A percentile compares a stretch with the other conserved stretches of the same genome.
Conservation (phyloP, 129 eudicot species). For the Escallonia herrerae region DNA sequence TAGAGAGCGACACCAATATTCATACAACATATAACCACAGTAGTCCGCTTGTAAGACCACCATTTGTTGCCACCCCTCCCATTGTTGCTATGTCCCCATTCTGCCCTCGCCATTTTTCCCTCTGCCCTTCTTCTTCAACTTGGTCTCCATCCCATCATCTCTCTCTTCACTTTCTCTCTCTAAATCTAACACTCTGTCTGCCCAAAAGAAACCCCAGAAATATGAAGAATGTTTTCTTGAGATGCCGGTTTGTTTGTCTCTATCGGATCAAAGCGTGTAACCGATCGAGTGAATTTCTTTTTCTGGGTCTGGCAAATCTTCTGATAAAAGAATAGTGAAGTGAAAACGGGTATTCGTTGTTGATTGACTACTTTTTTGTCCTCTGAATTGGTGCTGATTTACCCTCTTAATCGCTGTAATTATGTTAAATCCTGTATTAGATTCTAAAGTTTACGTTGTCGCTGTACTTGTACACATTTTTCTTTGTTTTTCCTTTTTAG, state of each 20-base stretch:
- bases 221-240: background rate
- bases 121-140: slow-evolving; percentile 23
- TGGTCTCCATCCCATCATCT: slow-evolving; percentile 50
- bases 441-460: too few species aligned
- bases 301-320: background rate
- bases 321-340: background rate
- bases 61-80: slow-evolving; percentile 36
- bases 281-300: background rate
- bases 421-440: too few species aligned
- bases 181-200: slow-evolving; percentile 8
- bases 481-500: too few species aligned
- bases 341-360: background rate
- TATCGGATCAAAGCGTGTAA: slow-evolving; percentile 5
- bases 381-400: background rate
- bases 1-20: slow-evolving; percentile 76
- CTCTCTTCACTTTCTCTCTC: slow-evolving; percentile 9
- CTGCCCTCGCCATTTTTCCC: slow-evolving; percentile 59
- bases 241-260: background rate
- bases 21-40: slow-evolving; percentile 63
- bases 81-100: slow-evolving; percentile 36
- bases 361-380: background rate
- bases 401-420: background rate
- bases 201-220: background rate
- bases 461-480: too few species aligned
- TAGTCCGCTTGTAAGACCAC: slow-evolving; percentile 79